Evolutionary conservation across 169 alveolate genomes (phyloP).

Genomic region (Babesia bigemina): DNA sequence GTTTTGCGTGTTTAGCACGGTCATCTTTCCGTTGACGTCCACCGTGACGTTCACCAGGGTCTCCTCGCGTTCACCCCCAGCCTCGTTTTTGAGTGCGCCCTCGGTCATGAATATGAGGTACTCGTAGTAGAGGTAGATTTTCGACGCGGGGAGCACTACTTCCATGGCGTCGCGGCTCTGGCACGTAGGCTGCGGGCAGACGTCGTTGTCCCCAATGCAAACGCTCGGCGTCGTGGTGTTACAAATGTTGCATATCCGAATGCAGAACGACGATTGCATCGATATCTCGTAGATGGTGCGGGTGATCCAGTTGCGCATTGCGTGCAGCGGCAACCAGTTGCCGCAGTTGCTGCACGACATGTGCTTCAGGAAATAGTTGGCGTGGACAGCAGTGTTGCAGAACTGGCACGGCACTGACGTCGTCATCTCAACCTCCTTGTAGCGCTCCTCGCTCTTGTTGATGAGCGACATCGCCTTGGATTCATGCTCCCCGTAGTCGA

Average conservation of each 20-base stretch:
- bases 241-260: conserved; percentile 60
- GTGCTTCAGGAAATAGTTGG: conserved; percentile 58
- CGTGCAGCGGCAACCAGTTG: conserved; percentile 64
- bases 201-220: conserved; percentile 51
- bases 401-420: conserved; percentile 53
- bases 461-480: conserved; percentile 61
- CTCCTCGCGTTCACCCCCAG: not conserved
- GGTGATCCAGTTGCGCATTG: conserved; percentile 63
- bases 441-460: conserved; percentile 51
- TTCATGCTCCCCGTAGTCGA: conserved; percentile 59
- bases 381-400: conserved; percentile 46
- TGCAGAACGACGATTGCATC: conserved; percentile 61
- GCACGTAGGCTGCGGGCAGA: conserved; percentile 73
- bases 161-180: conserved; percentile 69
- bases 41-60: conserved; percentile 57
- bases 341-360: conserved; percentile 64
- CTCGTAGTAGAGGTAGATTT: conserved; percentile 66
- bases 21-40: conserved; percentile 61
- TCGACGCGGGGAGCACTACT: conserved; percentile 49
- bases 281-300: conserved; percentile 59
- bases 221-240: conserved; percentile 65
- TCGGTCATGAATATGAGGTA: conserved; percentile 67
- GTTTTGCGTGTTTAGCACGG: conserved; percentile 19
- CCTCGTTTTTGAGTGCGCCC: conserved; percentile 44
- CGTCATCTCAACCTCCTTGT: conserved; percentile 54